Evolutionary conservation across 768 basidiomycete species (phyloP), one percentile per base, ranked within the genome.

Genomic region (Strobilomyces dryophilus): DNA sequence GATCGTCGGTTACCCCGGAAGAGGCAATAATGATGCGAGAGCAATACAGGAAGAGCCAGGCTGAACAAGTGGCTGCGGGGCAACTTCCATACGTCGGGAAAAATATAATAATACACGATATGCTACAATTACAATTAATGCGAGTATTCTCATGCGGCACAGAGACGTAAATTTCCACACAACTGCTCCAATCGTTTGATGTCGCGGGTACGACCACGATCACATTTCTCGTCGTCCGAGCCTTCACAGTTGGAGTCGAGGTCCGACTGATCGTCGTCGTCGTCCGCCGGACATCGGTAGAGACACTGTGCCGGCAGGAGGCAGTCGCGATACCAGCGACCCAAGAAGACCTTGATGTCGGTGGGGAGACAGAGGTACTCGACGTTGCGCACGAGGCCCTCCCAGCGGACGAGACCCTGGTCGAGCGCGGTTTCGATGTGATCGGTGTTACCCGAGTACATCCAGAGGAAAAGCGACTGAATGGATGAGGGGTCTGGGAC

Each of bases 361-460:
- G 82, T 72, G 48, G 82, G 76, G 56, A 95, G 78, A 18, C 83
- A 86, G 45, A 95, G 84, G 64, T 91, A 95, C 65, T 95, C 92
- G 65, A 87, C 91, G 67, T 94, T 95, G 54, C 87, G 83, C 18
- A 89, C 89, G 55, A 95, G 75, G 27, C 89, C 90, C 61, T 93
- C 88, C 92, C 92, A 95, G 44, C 81, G 80, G 42, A 92, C 77
- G 47, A 75, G 67, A 18, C 85, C 83, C 18, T 75, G 71, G 55
- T 81, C 79, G 12, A 95, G 79, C 39, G 80, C 84, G 21, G 81
- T 76, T 62, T 87, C 81, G 61, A 95, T 85, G 49, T 75, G 76
- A 40, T 73, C 69, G 12, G 81, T 81, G 55, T 79, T 75, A 29
- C 89, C 91, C 69, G 89, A 92, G 72, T 89, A 89, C 78, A 89